Base-by-base conservation (phyloP, 75 land plant genomes). In the Gnetum montanum region DNA sequence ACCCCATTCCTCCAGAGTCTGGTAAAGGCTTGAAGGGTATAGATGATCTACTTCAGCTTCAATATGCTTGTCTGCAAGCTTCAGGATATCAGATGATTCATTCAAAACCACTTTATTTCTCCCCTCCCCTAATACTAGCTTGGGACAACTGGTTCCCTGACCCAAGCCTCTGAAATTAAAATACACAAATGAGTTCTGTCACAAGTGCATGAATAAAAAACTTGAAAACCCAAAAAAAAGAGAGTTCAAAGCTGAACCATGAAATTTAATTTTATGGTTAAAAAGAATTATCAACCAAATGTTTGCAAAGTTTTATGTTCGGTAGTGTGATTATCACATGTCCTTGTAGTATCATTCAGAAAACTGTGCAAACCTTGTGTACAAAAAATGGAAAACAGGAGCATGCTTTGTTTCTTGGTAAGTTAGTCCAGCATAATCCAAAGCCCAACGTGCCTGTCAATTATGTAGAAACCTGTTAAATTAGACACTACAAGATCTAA, bases 401-500 rank as follows among this genome's bases (percentile, higher is more conserved):
- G 46, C 62, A 67, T 71, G 74, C 30, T 44, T 60, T 33, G 64
- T 50, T 50, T 71, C 74, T 19, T 10, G 18, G 37, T 30, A 71
- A 10, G 22, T n/a, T 40, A 60, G 31, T 28, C 43, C 64, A 34
- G 71, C 71, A 35, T 70, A 54, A 4, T 71, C 63, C 50, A 71
- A 59, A 12, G 64, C 74, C 74, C 74, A 71, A 46, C 74, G 43
- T 67, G 74, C 74, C 74, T 71, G 74, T 22, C 5, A 34, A 53
- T 12, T 5, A 53, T 20, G 31, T 33, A 49, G 4, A 27, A 1
- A 58, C 58, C 1, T 35, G 59, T 4, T 15, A 46, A 46, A 27
- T 33, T 57, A 4, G n/a, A 31, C 30, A 36, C 30, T 31, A 65
- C 43, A 41, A 41, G 18, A 15, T 41, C 16, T 15, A 41, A 15